Percentiles rank a stretch among this genome's conserved stretches.
Evolutionary conservation across 2,329 filamentous ascomycete species (phyloP).

Genomic region (Penicillium sp.): DNA sequence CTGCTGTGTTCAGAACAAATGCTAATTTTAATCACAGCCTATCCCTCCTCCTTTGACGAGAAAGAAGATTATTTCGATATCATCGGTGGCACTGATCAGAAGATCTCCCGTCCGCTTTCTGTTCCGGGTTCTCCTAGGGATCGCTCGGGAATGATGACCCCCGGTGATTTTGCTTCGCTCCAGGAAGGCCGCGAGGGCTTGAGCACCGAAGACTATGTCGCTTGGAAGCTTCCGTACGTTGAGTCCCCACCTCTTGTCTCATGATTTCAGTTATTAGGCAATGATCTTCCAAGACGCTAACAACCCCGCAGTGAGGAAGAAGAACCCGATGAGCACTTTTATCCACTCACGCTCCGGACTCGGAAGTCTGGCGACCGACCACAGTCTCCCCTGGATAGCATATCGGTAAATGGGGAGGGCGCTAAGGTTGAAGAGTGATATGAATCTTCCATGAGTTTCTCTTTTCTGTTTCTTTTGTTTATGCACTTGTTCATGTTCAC

Average conservation of each 20-base stretch:
- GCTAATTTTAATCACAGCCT: slow-evolving; percentile 56
- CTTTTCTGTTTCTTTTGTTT: neutral
- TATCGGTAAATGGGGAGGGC: slow-evolving; percentile 30
- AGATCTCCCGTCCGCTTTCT: slow-evolving; percentile 91
- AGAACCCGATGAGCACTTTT: slow-evolving; percentile 76
- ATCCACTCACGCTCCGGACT: slow-evolving; percentile 64
- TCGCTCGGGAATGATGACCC: slow-evolving; percentile 96
- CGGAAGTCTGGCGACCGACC: slow-evolving; percentile 43
- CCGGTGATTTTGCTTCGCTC: slow-evolving; percentile 92
- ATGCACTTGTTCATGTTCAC: neutral
- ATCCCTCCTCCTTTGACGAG: slow-evolving; percentile 77
- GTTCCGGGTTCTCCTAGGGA: slow-evolving; percentile 91
- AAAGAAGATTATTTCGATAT: slow-evolving; percentile 82
- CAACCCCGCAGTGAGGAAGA: slow-evolving; percentile 74
- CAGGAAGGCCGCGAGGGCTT: slow-evolving; percentile 93
- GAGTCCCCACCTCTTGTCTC: neutral
- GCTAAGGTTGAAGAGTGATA: slow-evolving; percentile 6
- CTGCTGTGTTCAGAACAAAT: neutral
- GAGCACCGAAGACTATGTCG: slow-evolving; percentile 95
- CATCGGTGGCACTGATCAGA: slow-evolving; percentile 88
- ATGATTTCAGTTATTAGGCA: neutral
- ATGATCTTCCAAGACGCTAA: neutral
- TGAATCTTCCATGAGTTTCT: neutral
- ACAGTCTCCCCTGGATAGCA: slow-evolving; percentile 38
- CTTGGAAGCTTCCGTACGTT: slow-evolving; percentile 96